phyloP scores from a whole-genome alignment of 148 eudicot genomes.

The Rhododendron griersonianum region DNA sequence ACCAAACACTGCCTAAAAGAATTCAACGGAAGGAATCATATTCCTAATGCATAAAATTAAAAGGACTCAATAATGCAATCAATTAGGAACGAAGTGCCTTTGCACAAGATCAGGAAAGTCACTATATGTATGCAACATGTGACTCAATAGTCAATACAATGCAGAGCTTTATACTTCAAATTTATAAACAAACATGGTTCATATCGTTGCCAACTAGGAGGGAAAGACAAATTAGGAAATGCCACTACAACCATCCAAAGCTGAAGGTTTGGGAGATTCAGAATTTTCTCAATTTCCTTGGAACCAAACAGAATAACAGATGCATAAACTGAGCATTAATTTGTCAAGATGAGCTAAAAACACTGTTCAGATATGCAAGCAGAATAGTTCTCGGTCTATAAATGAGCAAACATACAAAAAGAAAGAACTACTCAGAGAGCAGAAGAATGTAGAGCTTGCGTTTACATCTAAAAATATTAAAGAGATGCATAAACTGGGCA shows the following conservation, averaged over 20 bases:
- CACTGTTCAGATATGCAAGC: neutral
- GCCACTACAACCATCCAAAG: neutral
- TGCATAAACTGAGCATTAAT: neutral
- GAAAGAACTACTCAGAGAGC: neutral
- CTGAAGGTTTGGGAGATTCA: neutral
- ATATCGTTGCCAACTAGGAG: neutral
- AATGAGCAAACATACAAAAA: neutral
- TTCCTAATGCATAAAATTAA: neutral
- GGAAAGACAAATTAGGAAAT: neutral
- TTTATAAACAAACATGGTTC: neutral
- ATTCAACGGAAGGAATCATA: neutral
- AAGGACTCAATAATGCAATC: neutral
- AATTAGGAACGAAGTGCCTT: neutral
- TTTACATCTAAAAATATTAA: neutral
- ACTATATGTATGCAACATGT: neutral
- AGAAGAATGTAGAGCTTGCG: neutral
- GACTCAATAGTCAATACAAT: neutral
- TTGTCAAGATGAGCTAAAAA: neutral
- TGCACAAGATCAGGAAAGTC: neutral
- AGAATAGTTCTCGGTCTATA: neutral
- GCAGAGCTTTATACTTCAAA: neutral
- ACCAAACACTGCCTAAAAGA: neutral
- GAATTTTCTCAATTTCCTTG: neutral
- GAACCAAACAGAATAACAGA: constrained; percentile 5
- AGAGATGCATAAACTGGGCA: neutral